These are phyloP conservation scores for Trichosanthes truncata DNA, from an alignment of 306 rosid genomes.

Conservation along the genomic window DNA sequence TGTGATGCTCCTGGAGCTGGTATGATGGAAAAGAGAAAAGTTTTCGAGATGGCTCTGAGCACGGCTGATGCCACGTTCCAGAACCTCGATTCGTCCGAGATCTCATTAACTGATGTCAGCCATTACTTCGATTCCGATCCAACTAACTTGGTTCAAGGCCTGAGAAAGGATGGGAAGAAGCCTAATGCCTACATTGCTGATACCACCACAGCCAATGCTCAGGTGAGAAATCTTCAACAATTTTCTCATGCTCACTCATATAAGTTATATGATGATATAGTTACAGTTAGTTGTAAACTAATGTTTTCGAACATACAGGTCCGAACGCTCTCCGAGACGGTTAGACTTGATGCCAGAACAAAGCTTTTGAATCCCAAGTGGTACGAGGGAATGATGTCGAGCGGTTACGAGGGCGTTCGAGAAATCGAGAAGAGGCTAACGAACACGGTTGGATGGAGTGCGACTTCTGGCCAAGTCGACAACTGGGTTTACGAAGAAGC, in stretches of 20 bases:
- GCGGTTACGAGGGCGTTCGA: conserved; percentile 91
- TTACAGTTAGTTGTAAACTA: neutral
- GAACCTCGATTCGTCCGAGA: conserved; percentile 92
- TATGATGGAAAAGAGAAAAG: conserved; percentile 84
- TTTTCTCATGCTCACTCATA: neutral
- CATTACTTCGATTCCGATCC: conserved; percentile 99
- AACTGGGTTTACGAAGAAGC: conserved; percentile 99
- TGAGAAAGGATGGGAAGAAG: conserved; percentile 96
- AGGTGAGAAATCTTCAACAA: conserved; percentile 31
- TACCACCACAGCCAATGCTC: conserved; percentile 98
- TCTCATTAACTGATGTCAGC: conserved; percentile 96
- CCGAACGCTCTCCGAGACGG: conserved; percentile 88
- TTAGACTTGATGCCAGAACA: conserved; percentile 93
- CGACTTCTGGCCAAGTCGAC: conserved; percentile 98
- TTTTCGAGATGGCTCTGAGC: conserved; percentile 97
- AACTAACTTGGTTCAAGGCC: conserved; percentile 83
- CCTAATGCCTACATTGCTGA: conserved; percentile 96
- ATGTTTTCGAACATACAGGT: conserved; percentile 43
- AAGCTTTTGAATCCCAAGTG: conserved; percentile 93
- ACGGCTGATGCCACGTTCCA: conserved; percentile 99
- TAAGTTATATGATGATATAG: neutral
- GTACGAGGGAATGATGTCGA: conserved; percentile 96
- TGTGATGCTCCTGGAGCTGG: conserved; percentile 89
- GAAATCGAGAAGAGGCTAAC: conserved; percentile 96
- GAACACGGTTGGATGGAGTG: conserved; percentile 99